Evolutionary conservation across 73 alveolate species (phyloP).

Genomic region (Uronychia setigera): DNA sequence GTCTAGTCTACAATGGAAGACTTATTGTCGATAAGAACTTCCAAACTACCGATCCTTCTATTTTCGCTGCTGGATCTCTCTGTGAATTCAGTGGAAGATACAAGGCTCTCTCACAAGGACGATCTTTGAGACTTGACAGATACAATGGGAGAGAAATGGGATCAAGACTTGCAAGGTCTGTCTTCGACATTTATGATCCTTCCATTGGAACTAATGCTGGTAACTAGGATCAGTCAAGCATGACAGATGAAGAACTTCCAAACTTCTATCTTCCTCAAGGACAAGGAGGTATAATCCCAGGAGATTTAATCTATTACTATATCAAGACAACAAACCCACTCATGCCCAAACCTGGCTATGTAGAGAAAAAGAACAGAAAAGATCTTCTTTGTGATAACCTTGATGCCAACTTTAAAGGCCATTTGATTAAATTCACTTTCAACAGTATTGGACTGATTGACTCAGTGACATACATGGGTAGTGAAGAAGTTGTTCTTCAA

Average conservation of each 20-base stretch:
- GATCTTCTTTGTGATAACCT: constrained; percentile 93
- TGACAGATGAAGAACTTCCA: constrained; percentile 91
- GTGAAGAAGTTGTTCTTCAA: constrained; percentile 89
- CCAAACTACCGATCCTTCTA: constrained; percentile 96
- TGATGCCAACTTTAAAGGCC: constrained; percentile 77
- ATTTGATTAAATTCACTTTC: constrained; percentile 93
- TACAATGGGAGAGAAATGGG: constrained; percentile 99
- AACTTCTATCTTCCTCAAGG: constrained; percentile 96
- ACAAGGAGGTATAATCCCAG: constrained; percentile 94
- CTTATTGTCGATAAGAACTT: constrained; percentile 95
- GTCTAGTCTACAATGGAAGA: constrained; percentile 98
- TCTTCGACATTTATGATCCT: constrained; percentile 91
- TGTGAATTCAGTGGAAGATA: constrained; percentile 98
- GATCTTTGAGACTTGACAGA: constrained; percentile 95
- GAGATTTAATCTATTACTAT: constrained; percentile 87
- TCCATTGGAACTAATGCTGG: constrained; percentile 70
- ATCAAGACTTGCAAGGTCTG: constrained; percentile 92
- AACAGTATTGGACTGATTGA: constrained; percentile 96
- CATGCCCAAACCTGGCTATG: constrained; percentile 71
- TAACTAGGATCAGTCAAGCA: constrained; percentile 70
- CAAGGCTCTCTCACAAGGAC: constrained; percentile 91
- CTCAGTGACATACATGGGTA: constrained; percentile 94
- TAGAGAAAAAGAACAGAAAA: constrained; percentile 78
- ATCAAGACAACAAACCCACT: constrained; percentile 94
- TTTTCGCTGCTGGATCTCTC: constrained; percentile 97